These are phyloP conservation scores for Venturia asperata DNA, from an alignment of 2,329 filamentous ascomycete species.

Conservation along the genomic window DNA sequence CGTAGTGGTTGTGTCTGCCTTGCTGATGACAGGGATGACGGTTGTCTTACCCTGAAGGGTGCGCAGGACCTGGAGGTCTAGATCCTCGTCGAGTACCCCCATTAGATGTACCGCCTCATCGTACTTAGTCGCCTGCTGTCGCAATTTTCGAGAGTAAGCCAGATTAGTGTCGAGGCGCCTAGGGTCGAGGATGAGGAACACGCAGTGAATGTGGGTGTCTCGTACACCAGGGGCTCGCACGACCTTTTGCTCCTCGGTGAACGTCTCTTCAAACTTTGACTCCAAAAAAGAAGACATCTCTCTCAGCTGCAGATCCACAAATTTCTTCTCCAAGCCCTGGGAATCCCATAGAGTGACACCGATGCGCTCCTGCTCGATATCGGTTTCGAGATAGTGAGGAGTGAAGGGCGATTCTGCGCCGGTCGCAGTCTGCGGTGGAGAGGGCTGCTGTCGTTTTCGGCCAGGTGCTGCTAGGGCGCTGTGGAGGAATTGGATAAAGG, in stretches of 20 bases:
- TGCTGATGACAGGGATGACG: conserved; percentile 90
- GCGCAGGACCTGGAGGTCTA: conserved; percentile 85
- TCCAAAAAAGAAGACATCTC: conserved; percentile 90
- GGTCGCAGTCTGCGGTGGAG: conserved; percentile 41
- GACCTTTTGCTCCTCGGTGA: conserved; percentile 96
- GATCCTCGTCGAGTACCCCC: conserved; percentile 73
- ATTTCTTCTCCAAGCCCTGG: conserved; percentile 85
- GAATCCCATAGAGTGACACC: conserved; percentile 97
- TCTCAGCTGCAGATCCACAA: conserved; percentile 88
- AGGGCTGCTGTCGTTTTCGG: conserved; percentile 57
- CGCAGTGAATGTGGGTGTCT: conserved; percentile 95
- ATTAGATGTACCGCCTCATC: conserved; percentile 36
- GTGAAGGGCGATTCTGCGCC: conserved; percentile 55
- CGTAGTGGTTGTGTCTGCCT: conserved; percentile 93
- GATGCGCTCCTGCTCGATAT: conserved; percentile 85
- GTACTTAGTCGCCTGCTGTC: conserved; percentile 36
- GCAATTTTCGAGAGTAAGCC: conserved; percentile 52
- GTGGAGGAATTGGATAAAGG: conserved; percentile 92
- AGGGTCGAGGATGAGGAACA: conserved; percentile 87
- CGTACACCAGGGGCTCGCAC: conserved; percentile 84
- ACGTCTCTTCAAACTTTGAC: conserved; percentile 97
- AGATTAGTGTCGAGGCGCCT: conserved; percentile 77
- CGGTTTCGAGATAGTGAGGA: conserved; percentile 85
- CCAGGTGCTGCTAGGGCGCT: conserved; percentile 74
- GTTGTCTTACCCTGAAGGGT: conserved; percentile 89